Evolutionary conservation across 2,329 filamentous ascomycete species (phyloP).

Genomic region (Periconia macrospinosa): DNA sequence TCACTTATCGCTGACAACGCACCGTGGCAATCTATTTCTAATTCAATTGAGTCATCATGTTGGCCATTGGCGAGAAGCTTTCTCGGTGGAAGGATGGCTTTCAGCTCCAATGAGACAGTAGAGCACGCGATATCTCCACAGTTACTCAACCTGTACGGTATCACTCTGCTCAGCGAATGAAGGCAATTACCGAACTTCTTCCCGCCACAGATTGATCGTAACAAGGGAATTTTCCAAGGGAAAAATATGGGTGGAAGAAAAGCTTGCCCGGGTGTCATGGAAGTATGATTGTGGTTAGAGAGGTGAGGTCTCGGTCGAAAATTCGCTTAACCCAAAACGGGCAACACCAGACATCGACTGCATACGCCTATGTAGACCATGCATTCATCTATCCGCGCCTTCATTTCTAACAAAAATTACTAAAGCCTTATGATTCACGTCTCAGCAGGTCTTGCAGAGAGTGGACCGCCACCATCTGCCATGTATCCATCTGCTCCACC

Average conservation of each 20-base stretch:
- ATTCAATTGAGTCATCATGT: slow-evolving; percentile 10
- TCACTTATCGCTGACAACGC: slow-evolving; percentile 10
- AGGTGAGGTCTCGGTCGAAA: slow-evolving; percentile 8
- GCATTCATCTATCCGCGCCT: slow-evolving; percentile 17
- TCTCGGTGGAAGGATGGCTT: not conserved
- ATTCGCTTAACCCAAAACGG: slow-evolving; percentile 23
- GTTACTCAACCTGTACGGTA: no score
- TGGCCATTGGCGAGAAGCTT: not conserved
- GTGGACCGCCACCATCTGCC: slow-evolving; percentile 13
- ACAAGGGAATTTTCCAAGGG: no score
- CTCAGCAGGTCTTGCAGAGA: slow-evolving; percentile 3
- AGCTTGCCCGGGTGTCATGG: not conserved
- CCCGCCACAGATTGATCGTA: no score
- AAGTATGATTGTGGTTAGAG: not conserved
- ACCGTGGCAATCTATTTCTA: slow-evolving; percentile 11
- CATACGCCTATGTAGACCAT: slow-evolving; percentile 11
- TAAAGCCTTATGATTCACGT: slow-evolving; percentile 14
- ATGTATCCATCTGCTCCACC: slow-evolving; percentile 19
- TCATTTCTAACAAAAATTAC: slow-evolving; percentile 24
- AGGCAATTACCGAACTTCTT: no score
- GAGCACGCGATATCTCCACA: no score
- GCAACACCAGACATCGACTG: slow-evolving; percentile 22
- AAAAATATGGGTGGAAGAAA: no score
- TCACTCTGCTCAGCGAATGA: no score
- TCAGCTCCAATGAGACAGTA: no score